Conservation (phyloP, 352 stramenopile species). For the Phytophthora sp. region DNA sequence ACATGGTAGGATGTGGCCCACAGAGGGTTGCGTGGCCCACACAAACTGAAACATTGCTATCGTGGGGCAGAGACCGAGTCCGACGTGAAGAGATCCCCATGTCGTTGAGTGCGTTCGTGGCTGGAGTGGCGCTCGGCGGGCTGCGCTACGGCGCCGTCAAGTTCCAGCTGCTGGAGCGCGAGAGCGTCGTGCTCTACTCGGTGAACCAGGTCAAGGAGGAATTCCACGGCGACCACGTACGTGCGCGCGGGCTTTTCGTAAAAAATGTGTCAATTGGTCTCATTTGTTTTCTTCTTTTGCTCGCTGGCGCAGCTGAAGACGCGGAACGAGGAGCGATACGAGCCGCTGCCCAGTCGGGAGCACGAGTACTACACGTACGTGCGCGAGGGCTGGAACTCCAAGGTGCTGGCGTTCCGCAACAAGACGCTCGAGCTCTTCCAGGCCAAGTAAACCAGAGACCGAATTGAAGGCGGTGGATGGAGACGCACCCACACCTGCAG, state of each 20-base stretch:
- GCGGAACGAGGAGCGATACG: slow-evolving; percentile 57
- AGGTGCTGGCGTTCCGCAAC: slow-evolving; percentile 68
- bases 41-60: background rate
- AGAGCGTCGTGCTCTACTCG: slow-evolving; percentile 76
- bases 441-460: slow-evolving; percentile 29
- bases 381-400: slow-evolving; percentile 73
- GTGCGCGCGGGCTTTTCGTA: background rate
- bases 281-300: background rate
- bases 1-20: background rate
- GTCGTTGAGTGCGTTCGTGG: slow-evolving; percentile 75
- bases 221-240: slow-evolving; percentile 49
- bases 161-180: slow-evolving; percentile 73
- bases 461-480: background rate
- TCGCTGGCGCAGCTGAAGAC: slow-evolving; percentile 23
- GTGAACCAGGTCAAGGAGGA: slow-evolving; percentile 64
- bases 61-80: slow-evolving; percentile 11
- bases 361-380: slow-evolving; percentile 86
- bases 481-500: too few relatives aligned
- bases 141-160: slow-evolving; percentile 72
- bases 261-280: background rate
- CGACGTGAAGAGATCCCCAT: slow-evolving; percentile 37
- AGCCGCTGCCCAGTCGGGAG: slow-evolving; percentile 66
- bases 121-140: slow-evolving; percentile 63
- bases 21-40: too few relatives aligned
- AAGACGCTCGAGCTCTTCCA: slow-evolving; percentile 61